A percentile compares a stretch with the other conserved stretches of the same genome.
Conservation (phyloP, 2,329 filamentous ascomycete genomes). For the Phaeophleospora eucalypticola region DNA sequence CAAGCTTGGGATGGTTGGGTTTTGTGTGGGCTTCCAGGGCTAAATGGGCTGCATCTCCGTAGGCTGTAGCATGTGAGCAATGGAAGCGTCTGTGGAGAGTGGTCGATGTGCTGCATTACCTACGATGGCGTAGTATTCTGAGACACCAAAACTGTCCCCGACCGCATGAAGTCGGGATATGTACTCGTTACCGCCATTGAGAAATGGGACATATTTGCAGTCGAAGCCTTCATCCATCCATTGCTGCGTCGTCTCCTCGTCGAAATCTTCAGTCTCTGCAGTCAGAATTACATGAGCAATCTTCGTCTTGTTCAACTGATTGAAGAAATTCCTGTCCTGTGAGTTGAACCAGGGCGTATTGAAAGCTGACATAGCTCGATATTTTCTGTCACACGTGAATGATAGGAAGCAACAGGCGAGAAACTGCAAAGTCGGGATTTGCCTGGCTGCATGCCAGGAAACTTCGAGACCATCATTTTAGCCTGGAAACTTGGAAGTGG, state of each 20-base stretch:
- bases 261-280: constrained; percentile 53
- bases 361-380: constrained; percentile 25
- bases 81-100: constrained; percentile 38
- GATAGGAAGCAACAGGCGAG: background rate
- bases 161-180: constrained; percentile 49
- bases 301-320: constrained; percentile 37
- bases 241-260: constrained; percentile 49
- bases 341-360: constrained; percentile 32
- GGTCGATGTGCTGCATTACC: constrained; percentile 39
- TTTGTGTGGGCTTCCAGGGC: constrained; percentile 57
- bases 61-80: constrained; percentile 43
- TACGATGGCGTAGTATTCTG: constrained; percentile 60
- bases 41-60: constrained; percentile 57
- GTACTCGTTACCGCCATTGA: constrained; percentile 47
- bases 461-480: too few relatives aligned
- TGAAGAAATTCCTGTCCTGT: constrained; percentile 33
- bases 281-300: constrained; percentile 48
- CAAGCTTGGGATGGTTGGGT: constrained; percentile 52
- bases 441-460: background rate
- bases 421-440: background rate
- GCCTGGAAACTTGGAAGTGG: background rate
- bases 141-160: constrained; percentile 51
- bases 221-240: constrained; percentile 60
- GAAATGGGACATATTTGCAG: constrained; percentile 53
- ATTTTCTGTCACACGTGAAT: background rate